phyloP scores from a whole-genome alignment of 345 rosid species.

The Populus davidiana region DNA sequence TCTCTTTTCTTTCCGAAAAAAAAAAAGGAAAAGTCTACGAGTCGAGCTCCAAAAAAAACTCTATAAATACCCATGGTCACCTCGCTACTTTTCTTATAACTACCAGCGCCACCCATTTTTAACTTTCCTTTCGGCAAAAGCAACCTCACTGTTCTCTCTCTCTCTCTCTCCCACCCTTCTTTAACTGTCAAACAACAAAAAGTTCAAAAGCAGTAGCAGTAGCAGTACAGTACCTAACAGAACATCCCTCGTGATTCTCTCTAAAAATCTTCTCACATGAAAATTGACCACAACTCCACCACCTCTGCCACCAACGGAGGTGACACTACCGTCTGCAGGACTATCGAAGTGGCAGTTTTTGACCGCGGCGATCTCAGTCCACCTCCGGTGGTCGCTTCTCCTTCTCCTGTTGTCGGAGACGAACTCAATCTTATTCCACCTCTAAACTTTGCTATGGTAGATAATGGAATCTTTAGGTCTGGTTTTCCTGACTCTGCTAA shows the following conservation, averaged over 20 bases:
- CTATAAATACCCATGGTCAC: conserved; percentile 8
- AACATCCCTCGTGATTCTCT: conserved; percentile 21
- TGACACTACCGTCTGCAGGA: conserved; percentile 23
- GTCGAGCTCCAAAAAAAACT: too few species aligned
- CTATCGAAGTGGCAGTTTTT: conserved; percentile 48
- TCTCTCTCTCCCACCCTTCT: not conserved
- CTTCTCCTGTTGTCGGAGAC: conserved; percentile 32
- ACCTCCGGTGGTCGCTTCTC: conserved; percentile 18
- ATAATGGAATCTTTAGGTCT: conserved; percentile 90
- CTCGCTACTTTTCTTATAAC: not conserved
- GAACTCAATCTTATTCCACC: conserved; percentile 65
- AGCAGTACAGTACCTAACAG: conserved; percentile 1
- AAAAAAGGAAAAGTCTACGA: not conserved
- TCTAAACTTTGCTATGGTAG: conserved; percentile 88
- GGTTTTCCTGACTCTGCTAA: conserved; percentile 88
- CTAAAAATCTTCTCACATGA: conserved; percentile 11
- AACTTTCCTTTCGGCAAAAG: not conserved
- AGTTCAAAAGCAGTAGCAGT: not conserved
- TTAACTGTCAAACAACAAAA: conserved; percentile 11
- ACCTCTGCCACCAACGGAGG: not conserved
- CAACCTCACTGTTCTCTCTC: not conserved
- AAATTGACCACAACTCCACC: conserved; percentile 4
- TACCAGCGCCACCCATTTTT: conserved; percentile 3
- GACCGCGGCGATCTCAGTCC: conserved; percentile 42
- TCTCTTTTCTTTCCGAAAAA: not conserved